Conservation (phyloP, 73 alveolate species). For the Paramecium pentaurelia region DNA sequence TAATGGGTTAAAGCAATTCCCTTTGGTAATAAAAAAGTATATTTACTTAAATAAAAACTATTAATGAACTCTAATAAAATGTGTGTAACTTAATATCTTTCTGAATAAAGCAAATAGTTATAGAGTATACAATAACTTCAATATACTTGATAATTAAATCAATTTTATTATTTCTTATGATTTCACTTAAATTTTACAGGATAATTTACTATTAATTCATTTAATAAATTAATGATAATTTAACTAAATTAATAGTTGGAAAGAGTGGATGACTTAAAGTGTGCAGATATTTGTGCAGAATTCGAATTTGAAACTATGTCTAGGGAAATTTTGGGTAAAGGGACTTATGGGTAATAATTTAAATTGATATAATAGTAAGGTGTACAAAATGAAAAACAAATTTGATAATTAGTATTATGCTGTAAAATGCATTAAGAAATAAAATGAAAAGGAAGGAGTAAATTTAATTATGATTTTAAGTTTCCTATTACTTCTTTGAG, state of each 20-base stretch:
- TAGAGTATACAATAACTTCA: background rate
- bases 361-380: background rate
- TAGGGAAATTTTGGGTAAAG: background rate
- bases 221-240: background rate
- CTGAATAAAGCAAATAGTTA: background rate
- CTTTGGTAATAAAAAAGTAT: background rate
- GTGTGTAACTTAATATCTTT: background rate
- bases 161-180: background rate
- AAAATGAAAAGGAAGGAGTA: constrained; percentile 39
- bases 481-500: constrained; percentile 36
- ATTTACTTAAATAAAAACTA: background rate
- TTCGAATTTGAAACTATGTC: background rate
- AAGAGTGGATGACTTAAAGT: background rate
- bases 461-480: background rate
- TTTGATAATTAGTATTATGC: background rate
- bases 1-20: background rate
- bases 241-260: background rate
- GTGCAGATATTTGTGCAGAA: background rate
- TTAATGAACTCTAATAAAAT: background rate
- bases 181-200: background rate
- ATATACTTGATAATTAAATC: background rate
- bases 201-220: background rate
- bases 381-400: background rate
- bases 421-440: background rate
- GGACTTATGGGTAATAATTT: constrained; percentile 34